A percentile compares a stretch with the other conserved stretches of the same genome.
Evolutionary conservation across 495 filamentous ascomycete genomes (phyloP).

Genomic region (Achaetomiella virescens): DNA sequence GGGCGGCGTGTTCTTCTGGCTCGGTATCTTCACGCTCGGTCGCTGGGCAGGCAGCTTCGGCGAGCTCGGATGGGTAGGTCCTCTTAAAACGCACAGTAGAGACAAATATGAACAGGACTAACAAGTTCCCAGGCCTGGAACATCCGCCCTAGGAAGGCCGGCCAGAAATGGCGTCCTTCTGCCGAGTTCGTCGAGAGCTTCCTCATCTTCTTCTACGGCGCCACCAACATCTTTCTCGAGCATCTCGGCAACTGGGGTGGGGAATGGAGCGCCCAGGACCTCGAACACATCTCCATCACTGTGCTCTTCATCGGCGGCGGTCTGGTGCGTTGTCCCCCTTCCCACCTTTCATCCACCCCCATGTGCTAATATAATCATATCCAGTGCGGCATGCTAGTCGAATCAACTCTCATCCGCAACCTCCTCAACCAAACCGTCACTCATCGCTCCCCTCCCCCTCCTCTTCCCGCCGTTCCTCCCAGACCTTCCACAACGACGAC

Average conservation of each 20-base stretch:
- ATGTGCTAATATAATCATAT: too few species aligned
- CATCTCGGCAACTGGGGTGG: constrained; percentile 68
- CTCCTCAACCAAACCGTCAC: constrained; percentile 61
- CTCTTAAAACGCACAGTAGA: neutral
- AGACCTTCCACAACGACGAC: constrained; percentile 35
- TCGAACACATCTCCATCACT: constrained; percentile 91
- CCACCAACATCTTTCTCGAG: constrained; percentile 88
- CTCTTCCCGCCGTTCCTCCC: constrained; percentile 17
- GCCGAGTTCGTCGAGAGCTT: constrained; percentile 86
- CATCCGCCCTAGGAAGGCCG: constrained; percentile 58
- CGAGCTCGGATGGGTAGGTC: constrained; percentile 75
- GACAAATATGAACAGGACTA: neutral
- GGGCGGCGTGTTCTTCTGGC: constrained; percentile 95
- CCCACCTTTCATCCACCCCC: neutral
- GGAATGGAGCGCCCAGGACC: constrained; percentile 68
- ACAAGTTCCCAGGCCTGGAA: constrained; percentile 70
- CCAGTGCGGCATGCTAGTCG: constrained; percentile 87
- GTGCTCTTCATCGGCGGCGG: constrained; percentile 93
- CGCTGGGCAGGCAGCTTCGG: constrained; percentile 88
- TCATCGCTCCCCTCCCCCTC: constrained; percentile 24
- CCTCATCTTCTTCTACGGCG: constrained; percentile 83
- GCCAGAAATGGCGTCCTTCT: constrained; percentile 61
- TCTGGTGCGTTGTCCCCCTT: constrained; percentile 49
- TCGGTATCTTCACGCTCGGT: constrained; percentile 80
- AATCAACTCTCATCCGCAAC: constrained; percentile 63